Conservation (phyloP, 257 asterid species). For the Jaltomata sinuosa region DNA sequence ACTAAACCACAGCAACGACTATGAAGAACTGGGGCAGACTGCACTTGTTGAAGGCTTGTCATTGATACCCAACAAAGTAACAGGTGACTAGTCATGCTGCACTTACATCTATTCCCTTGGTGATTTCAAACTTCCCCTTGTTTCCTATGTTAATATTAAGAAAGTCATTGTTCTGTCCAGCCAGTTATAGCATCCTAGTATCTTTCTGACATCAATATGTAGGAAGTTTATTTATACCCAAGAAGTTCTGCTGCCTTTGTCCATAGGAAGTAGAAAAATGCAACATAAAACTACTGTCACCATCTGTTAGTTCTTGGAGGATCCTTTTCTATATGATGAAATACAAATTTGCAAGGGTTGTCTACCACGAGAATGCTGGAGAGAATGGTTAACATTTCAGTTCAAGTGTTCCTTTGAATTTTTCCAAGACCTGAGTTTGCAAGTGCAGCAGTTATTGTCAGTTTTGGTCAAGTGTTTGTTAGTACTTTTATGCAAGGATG, state of each 20-base stretch:
- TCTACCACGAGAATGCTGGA: not conserved
- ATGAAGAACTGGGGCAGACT: not conserved
- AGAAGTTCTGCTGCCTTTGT: not conserved
- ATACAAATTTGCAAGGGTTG: not conserved
- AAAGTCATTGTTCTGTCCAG: not conserved
- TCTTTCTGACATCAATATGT: not conserved
- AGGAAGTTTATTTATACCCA: not conserved
- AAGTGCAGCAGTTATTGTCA: not conserved
- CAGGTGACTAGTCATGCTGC: not conserved
- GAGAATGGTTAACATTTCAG: not conserved
- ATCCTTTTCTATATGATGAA: not conserved
- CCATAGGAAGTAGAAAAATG: not conserved
- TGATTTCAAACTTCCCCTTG: not conserved
- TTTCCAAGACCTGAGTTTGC: not conserved
- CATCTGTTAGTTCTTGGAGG: not conserved
- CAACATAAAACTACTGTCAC: not conserved
- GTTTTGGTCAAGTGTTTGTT: not conserved
- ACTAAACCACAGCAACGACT: not conserved
- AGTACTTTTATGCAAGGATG: not conserved
- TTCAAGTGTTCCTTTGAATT: not conserved
- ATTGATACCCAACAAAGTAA: not conserved
- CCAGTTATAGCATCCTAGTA: not conserved
- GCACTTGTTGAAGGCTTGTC: not conserved
- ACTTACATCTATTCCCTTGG: not conserved
- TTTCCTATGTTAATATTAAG: not conserved